Conservation (phyloP, 2,329 filamentous ascomycete species). For the Ampelomyces quisqualis region DNA sequence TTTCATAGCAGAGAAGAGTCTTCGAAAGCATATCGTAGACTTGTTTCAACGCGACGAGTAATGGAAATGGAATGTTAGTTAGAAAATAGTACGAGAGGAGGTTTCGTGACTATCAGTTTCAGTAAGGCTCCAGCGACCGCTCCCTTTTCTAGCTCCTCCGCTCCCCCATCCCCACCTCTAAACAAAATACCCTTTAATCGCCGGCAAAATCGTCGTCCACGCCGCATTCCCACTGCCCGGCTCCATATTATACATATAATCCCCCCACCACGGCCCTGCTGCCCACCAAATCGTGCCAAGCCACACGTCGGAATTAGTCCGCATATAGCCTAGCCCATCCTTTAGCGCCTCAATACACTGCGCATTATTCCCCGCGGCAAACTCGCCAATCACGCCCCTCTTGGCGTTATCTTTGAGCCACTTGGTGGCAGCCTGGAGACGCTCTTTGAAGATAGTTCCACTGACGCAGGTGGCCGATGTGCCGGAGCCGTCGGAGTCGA, state of each 20-base stretch:
- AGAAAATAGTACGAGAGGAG: constrained; percentile 51
- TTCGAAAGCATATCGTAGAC: constrained; percentile 45
- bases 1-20: constrained; percentile 39
- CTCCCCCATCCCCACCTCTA: no score
- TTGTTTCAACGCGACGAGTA: constrained; percentile 46
- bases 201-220: constrained; percentile 40
- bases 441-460: constrained; percentile 55
- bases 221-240: constrained; percentile 47
- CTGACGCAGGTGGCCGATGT: constrained; percentile 54
- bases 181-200: constrained; percentile 41
- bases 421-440: constrained; percentile 53
- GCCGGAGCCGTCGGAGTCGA: constrained; percentile 58
- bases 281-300: constrained; percentile 57
- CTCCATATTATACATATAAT: constrained; percentile 55
- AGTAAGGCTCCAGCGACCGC: no score
- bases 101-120: constrained; percentile 51
- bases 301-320: constrained; percentile 56
- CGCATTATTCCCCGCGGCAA: constrained; percentile 54
- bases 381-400: constrained; percentile 57
- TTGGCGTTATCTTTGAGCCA: constrained; percentile 59
- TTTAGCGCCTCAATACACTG: constrained; percentile 53
- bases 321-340: constrained; percentile 53
- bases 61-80: constrained; percentile 50
- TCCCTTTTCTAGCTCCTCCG: neutral
- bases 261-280: constrained; percentile 55